Evolutionary conservation across 2,329 filamentous ascomycete species (phyloP).

Genomic region (Penicillium sp.): DNA sequence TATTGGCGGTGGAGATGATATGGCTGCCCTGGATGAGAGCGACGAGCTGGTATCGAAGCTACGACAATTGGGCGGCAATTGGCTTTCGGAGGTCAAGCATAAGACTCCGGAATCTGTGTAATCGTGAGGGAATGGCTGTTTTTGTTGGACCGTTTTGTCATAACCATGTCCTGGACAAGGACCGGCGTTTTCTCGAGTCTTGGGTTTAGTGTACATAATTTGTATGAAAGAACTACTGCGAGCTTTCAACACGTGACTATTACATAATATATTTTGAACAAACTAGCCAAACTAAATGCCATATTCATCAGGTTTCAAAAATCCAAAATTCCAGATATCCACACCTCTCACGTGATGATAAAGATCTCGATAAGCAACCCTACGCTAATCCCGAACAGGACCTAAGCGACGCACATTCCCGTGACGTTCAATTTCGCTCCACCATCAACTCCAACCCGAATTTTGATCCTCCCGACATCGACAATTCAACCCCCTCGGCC

Average conservation of each 20-base stretch:
- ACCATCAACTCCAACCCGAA: constrained; percentile 45
- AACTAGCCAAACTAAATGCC: background rate
- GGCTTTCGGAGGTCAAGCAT: constrained; percentile 53
- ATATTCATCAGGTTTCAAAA: background rate
- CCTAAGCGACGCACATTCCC: constrained; percentile 55
- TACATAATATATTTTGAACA: background rate
- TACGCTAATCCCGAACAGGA: constrained; percentile 47
- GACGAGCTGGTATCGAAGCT: constrained; percentile 75
- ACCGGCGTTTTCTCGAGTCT: background rate
- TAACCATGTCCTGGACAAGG: constrained; percentile 9
- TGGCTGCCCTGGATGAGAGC: constrained; percentile 71
- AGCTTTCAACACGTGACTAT: background rate
- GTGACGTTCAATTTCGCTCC: constrained; percentile 48
- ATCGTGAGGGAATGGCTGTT: background rate
- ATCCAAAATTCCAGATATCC: no score
- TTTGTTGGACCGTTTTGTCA: background rate
- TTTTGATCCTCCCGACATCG: constrained; percentile 50
- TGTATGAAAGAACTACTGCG: background rate
- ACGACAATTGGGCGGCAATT: constrained; percentile 73
- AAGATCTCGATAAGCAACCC: constrained; percentile 38
- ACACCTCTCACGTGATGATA: constrained; percentile 20
- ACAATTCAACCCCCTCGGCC: constrained; percentile 50
- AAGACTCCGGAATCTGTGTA: constrained; percentile 4
- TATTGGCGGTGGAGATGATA: constrained; percentile 88
- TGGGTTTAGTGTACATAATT: constrained; percentile 8